Conservation (phyloP, 805 yeast species). For the Candida silvicultrix region DNA sequence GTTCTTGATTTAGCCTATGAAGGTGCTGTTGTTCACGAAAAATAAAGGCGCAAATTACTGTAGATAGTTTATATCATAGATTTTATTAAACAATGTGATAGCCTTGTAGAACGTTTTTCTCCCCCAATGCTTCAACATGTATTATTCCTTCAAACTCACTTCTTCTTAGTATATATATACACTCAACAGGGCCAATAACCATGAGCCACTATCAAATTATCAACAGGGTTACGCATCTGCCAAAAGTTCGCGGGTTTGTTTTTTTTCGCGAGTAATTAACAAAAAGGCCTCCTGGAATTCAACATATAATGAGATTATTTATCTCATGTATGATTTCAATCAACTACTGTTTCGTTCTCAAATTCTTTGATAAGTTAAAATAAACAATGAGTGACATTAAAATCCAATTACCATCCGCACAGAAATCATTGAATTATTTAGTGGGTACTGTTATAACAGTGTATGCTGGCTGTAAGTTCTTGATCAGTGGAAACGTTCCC, state of each 20-base stretch:
- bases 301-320: background rate
- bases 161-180: background rate
- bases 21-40: slow-evolving; percentile 62
- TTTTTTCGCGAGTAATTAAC: background rate
- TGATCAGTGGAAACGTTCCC: background rate
- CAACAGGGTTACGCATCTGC: background rate
- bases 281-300: background rate
- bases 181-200: background rate
- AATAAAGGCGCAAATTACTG: slow-evolving; percentile 6
- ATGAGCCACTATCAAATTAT: too few species aligned
- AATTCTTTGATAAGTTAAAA: background rate
- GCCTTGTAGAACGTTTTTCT: too few species aligned
- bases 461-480: slow-evolving; percentile 21
- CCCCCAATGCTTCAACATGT: too few species aligned
- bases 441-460: slow-evolving; percentile 11
- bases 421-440: slow-evolving; percentile 10
- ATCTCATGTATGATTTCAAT: background rate
- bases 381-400: slow-evolving; percentile 13
- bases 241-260: background rate
- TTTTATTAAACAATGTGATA: too few species aligned
- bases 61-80: too few species aligned
- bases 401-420: slow-evolving; percentile 13
- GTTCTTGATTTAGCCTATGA: slow-evolving; percentile 81
- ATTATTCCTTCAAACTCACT: too few species aligned
- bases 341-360: background rate